Evolutionary conservation across 257 asterid species (phyloP), one percentile per base, ranked within the genome.

Genomic region (Primulina tabacum): DNA sequence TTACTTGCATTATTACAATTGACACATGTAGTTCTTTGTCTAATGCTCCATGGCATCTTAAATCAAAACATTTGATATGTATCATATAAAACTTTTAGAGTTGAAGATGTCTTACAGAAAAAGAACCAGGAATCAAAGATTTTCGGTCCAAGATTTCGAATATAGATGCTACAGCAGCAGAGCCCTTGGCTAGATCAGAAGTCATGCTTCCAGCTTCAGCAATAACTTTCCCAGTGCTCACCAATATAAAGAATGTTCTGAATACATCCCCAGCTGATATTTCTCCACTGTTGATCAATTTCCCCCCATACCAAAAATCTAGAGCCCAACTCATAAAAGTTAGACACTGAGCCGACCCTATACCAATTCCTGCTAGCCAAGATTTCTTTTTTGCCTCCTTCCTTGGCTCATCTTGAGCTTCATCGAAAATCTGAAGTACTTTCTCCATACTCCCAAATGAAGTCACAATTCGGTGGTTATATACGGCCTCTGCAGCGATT

Each of bases 151-250:
- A 84, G 74, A 91, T 84, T 33, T 84, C 78, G 29, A 91, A 91
- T 32, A 91, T 84, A 8, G 96, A 89, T 3, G 88, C 83, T 32
- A 89, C 71, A 7, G 96, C 96, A 0, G 92, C 88, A n/a, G 97
- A 89, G 28, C 97, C 92, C 68, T 87, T 89, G 9, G 85, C 97
- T 0, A 91, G 83, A 82, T 91, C 97, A 37, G 96, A 87, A 50
- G 97, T 91, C 97, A 91, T 91, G 82, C 97, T 91, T 33, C 97
- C 97, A 8, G 97, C 97, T 62, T 91, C 97, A 11, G 97, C 97
- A 38, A 91, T 81, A 30, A 89, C 97, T 70, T 78, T 91, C 7
- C 97, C 96, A 0, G 97, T 91, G 74, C 92, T 89, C 6, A 91
- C 95, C 69, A 91, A 47, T 59, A 91, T 75, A 69, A 91, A 89